Conservation (phyloP, 2,329 filamentous ascomycete species). For the Cryphonectria japonica region DNA sequence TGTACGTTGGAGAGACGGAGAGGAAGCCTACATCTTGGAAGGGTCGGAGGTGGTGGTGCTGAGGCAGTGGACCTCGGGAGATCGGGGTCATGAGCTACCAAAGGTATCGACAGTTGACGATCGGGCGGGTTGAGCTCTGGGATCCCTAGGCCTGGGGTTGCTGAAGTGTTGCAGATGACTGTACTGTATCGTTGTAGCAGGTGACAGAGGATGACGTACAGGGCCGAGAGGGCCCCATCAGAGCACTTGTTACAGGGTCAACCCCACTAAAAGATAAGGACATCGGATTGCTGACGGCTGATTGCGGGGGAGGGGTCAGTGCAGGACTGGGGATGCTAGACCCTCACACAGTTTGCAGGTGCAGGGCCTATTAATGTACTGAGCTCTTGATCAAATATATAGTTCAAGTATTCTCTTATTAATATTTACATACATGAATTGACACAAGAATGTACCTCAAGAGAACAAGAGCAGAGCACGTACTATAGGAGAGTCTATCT, state of each 20-base stretch:
- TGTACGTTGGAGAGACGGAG: background rate
- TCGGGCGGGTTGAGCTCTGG: background rate
- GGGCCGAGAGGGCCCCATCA: background rate
- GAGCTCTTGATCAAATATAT: background rate
- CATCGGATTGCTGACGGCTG: background rate
- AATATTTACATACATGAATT: background rate
- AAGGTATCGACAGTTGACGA: background rate
- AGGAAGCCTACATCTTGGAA: background rate
- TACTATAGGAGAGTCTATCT: no score
- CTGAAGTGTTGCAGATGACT: background rate
- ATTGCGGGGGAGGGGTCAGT: background rate
- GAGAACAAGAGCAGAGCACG: no score
- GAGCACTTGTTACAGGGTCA: background rate
- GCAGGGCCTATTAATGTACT: background rate
- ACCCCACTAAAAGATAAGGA: background rate
- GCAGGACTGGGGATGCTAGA: background rate
- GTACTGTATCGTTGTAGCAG: background rate
- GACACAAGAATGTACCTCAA: no score
- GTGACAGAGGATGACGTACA: conserved; percentile 1
- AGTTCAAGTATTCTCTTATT: background rate
- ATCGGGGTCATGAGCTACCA: background rate
- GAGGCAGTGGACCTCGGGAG: background rate
- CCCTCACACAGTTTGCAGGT: no score
- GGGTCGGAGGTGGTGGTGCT: background rate
- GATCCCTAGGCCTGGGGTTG: background rate